Evolutionary conservation across 2,329 filamentous ascomycete species (phyloP).

Genomic region (Pseudogymnoascus sp.): DNA sequence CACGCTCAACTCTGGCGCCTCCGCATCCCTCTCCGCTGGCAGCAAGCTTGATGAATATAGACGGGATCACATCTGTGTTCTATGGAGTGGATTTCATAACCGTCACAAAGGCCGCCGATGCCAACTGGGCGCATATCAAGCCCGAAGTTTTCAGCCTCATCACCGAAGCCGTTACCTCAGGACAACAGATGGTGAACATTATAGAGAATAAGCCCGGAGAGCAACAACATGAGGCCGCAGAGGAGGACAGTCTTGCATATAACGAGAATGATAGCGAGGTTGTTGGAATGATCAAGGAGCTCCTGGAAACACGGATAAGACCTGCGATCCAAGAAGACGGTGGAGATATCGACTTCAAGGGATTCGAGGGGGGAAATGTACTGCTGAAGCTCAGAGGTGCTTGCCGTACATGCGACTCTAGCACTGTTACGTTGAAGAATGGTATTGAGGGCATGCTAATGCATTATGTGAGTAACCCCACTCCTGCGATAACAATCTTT

Average conservation of each 20-base stretch:
- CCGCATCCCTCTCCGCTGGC: constrained; percentile 89
- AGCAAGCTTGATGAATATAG: constrained; percentile 82
- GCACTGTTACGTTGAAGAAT: constrained; percentile 93
- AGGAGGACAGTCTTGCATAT: constrained; percentile 68
- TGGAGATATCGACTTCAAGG: constrained; percentile 91
- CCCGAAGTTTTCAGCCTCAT: constrained; percentile 94
- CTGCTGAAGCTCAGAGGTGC: constrained; percentile 80
- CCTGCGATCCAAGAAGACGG: constrained; percentile 97
- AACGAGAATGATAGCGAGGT: constrained; percentile 90
- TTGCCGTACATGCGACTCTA: constrained; percentile 92
- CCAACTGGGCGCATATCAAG: constrained; percentile 89
- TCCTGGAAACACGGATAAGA: constrained; percentile 88
- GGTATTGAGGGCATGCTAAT: constrained; percentile 98
- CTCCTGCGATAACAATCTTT: neutral
- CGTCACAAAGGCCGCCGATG: constrained; percentile 79
- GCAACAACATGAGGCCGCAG: constrained; percentile 37
- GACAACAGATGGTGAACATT: constrained; percentile 70
- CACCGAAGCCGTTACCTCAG: constrained; percentile 81
- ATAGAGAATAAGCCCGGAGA: constrained; percentile 52
- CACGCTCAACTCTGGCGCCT: constrained; percentile 78
- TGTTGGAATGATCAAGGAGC: constrained; percentile 96
- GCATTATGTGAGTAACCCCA: constrained; percentile 65
- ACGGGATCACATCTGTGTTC: constrained; percentile 91
- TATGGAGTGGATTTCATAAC: constrained; percentile 96
- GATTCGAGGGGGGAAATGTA: constrained; percentile 82